Base-by-base conservation (phyloP, 2,329 filamentous ascomycete species). In the Ophiognomonia clavigignenti-juglandacearum region DNA sequence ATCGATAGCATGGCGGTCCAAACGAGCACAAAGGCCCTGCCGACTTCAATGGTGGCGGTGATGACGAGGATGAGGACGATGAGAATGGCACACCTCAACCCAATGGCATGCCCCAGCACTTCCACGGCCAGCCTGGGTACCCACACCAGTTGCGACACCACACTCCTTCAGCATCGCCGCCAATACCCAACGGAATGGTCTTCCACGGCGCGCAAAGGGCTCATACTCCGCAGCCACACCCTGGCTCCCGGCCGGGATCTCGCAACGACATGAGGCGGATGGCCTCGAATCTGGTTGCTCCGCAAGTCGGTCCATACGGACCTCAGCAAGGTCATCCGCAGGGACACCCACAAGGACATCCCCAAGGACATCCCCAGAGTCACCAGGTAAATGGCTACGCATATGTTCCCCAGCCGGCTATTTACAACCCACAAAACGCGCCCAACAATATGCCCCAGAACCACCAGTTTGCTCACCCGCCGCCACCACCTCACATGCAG, bases 21-120 rank as follows among this genome's bases (percentile, higher is more conserved):
- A 95, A 93, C 67, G 93, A 98, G 67, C 92, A 97, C 70, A 98
- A 97, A 70, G 92, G 92, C 2, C 93, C 93, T 1, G 78, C 80
- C 45, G 93, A 98, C 67, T 98, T 96, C 68, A 87, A 85, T 61
- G 89, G 89, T 55, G 85, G 86, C 53, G 86, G 86, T 56, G 88
- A 93, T 43, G 91, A 96, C 41, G 90, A 95, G 14, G 88, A 86
- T 23, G 86, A 88, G 20, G 85, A 90, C 31, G 82, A 89, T 45
- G 83, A 84, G 49, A 84, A 86, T 24, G 84, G 77, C 49, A 87
- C 86, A 6, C 85, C 85, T 6, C 86, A 86, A 39, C 85, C 84
- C 7, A 81, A 83, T 51, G 81, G 80, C 74, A 80, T 88, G 57
- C 82, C 82, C 46, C 80, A 82, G 39, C 85, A 88, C 56, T 80